A percentile compares a stretch with the other conserved stretches of the same genome.
Conservation (phyloP, 768 basidiomycete species). For the Calocybe gangraenosa region DNA sequence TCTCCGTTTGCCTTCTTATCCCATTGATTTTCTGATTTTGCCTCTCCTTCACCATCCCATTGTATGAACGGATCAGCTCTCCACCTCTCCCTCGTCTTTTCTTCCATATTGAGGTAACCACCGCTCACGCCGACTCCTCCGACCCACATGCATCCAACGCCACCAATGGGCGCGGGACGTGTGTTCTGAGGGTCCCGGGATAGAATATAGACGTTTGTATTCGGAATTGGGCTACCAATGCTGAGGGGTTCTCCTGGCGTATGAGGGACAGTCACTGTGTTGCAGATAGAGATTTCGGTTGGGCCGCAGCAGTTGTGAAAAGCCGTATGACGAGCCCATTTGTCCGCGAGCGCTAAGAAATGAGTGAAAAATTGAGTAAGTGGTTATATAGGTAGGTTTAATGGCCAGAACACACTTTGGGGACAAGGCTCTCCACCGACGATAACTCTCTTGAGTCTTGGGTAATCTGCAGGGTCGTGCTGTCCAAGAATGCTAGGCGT, state of each 20-base stretch:
- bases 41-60: slow-evolving; percentile 27
- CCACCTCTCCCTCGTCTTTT: slow-evolving; percentile 51
- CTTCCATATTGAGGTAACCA: slow-evolving; percentile 53
- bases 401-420: slow-evolving; percentile 28
- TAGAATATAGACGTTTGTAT: slow-evolving; percentile 38
- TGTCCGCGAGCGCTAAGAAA: slow-evolving; percentile 31
- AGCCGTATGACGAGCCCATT: slow-evolving; percentile 35
- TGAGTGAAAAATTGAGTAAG: background rate
- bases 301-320: slow-evolving; percentile 54
- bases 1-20: slow-evolving; percentile 6
- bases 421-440: slow-evolving; percentile 53
- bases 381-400: background rate
- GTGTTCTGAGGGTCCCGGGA: slow-evolving; percentile 32
- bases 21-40: slow-evolving; percentile 10
- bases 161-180: slow-evolving; percentile 27
- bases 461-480: slow-evolving; percentile 48
- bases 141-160: slow-evolving; percentile 53
- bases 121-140: slow-evolving; percentile 54
- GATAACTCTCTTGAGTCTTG: slow-evolving; percentile 43
- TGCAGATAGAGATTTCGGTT: slow-evolving; percentile 51
- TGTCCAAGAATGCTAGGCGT: slow-evolving; percentile 47
- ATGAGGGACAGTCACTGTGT: slow-evolving; percentile 44
- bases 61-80: slow-evolving; percentile 43
- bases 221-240: slow-evolving; percentile 49
- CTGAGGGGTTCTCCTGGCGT: slow-evolving; percentile 31